Base-by-base conservation (phyloP, 148 eudicot genomes). In the Polygonum aviculare region DNA sequence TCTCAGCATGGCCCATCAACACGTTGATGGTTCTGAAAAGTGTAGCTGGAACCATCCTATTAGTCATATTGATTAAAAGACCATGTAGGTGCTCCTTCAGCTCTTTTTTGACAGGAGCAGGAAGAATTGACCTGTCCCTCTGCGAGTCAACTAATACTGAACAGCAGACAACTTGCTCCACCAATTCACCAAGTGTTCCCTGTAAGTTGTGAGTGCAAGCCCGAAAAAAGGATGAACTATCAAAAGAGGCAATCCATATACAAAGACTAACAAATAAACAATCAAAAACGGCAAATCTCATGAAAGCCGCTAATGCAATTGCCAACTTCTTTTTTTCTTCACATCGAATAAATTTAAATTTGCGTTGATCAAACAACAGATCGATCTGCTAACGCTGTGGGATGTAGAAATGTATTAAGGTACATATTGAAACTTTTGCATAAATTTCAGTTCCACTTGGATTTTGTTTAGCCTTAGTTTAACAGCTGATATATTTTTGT, bases 141-240 rank as follows among this genome's bases (percentile, higher is more conserved):
- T 79, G 86, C 35, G 70, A 79, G 72, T 89, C 96, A 47, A 87
- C 82, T 52, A 90, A 75, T 80, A 83, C 90, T 77, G 88, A 89
- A 81, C 87, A 88, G 79, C 70, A 83, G 50, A 93, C 84, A 81
- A 86, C 86, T 78, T 81, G 87, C 80, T 89, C 94, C 91, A 90
- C 85, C 38, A 95, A 90, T 49, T 81, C 87, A 77, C 83, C 87
- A 39, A 85, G 83, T 78, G 84, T 81, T 67, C 78, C 77, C 93
- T 90, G 85, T 49, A 75, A 38, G n/a, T 26, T 16, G 7, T 38
- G 2, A 33, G 39, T 33, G 39, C 12, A 63, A 67, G 35, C 41
- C 72, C 35, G 38, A 67, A 67, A 67, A 14, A 41, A 67, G 36
- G 71, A 67, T 36, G 7, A 4, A 38, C 19, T 14, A 21, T 36